phyloP scores from a whole-genome alignment of 768 basidiomycete species.

The Podaxis sp. region DNA sequence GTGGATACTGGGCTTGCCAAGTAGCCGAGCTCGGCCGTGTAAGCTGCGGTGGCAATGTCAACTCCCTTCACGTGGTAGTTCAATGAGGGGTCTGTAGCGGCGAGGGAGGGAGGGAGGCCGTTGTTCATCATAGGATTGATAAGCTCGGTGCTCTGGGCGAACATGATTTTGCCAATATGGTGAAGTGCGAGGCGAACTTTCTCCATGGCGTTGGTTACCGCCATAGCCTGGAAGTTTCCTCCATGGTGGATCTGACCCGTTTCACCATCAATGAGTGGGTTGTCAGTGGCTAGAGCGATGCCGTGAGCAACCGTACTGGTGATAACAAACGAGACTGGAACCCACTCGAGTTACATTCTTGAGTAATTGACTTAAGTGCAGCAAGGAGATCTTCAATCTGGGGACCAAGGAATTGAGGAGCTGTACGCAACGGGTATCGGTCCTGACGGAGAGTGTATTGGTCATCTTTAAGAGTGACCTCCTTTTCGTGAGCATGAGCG shows the following conservation, averaged over 20 bases:
- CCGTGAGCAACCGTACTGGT: conserved; percentile 4
- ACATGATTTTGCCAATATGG: conserved; percentile 71
- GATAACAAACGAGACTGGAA: conserved; percentile 11
- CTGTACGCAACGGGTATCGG: conserved; percentile 65
- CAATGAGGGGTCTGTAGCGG: conserved; percentile 71
- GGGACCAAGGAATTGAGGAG: conserved; percentile 79
- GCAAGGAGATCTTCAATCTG: conserved; percentile 74
- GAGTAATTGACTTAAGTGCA: conserved; percentile 56
- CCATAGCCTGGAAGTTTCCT: conserved; percentile 89
- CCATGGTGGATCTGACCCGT: conserved; percentile 69
- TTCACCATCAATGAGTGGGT: conserved; percentile 73
- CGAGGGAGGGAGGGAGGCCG: conserved; percentile 73
- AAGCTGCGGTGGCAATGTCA: conserved; percentile 82
- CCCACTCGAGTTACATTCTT: conserved; percentile 80
- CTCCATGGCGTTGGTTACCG: conserved; percentile 80
- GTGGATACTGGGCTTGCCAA: conserved; percentile 78
- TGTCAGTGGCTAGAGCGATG: conserved; percentile 66
- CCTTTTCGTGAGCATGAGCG: conserved; percentile 59
- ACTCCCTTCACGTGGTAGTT: conserved; percentile 79
- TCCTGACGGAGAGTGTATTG: conserved; percentile 74
- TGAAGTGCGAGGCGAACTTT: conserved; percentile 74
- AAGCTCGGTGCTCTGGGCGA: conserved; percentile 72
- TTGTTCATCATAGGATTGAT: conserved; percentile 81
- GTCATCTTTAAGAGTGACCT: conserved; percentile 65
- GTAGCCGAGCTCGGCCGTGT: conserved; percentile 75